Base-by-base conservation (phyloP, 345 rosid genomes). In the Pugionium dolabratum region DNA sequence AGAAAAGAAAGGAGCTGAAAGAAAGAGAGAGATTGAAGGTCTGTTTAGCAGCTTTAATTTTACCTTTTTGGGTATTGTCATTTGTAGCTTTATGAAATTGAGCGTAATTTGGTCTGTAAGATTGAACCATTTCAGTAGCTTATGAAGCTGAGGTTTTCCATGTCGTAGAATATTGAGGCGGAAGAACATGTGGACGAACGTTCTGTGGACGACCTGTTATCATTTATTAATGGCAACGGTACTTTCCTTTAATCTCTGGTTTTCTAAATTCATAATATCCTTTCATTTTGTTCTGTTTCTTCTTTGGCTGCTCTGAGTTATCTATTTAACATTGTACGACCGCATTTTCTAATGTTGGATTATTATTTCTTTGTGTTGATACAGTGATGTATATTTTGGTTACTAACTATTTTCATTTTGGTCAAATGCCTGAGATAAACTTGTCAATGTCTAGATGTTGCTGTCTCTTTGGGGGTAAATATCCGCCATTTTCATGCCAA, bases 211-310 rank as follows among this genome's bases (percentile, higher is more conserved):
- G 96, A 91, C 64, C 89, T 91, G 62, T 73, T 89, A 59, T 79
- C 94, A 9, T 91, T 82, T 78, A 91, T 91, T 64, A 89, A 91
- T 54, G 85, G 96, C 50, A 84, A 76, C 81, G 95, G 96, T 85
- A 81, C 60, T 55, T 31, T 39, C 45, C 54, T 59, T 59, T 74
- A 44, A 54, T 41, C 70, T 57, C 50, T 47, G 7, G 53, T 39
- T 48, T 54, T 36, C 63, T 26, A 40, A 52, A 26, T 70, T 60
- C 30, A 30, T 32, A 26, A 34, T 39, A 9, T 58, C n/a, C 31
- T 18, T 28, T 42, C 18, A 1, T 52, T 32, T 44, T 37, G 42
- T 34, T 53, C 43, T 26, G 45, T 39, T 10, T 53, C 45, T 57
- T 58, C 57, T 30, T 62, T 67, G 39, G 57, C 32, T 34, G 55